These are phyloP conservation scores for Penicillium silybi DNA, from an alignment of 495 filamentous ascomycete genomes.

Conservation along the genomic window DNA sequence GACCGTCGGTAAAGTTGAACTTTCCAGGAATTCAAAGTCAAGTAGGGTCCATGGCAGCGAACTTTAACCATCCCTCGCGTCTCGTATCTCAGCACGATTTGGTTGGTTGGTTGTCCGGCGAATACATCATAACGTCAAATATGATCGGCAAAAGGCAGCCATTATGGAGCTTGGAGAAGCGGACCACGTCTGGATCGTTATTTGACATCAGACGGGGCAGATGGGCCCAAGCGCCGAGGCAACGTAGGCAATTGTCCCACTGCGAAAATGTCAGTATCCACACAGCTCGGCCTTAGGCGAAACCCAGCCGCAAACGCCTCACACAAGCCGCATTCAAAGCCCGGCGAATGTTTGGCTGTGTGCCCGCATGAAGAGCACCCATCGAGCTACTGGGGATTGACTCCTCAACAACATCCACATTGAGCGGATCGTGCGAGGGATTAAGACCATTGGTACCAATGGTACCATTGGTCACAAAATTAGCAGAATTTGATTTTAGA, in stretches of 20 bases:
- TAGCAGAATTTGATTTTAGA: not conserved
- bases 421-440: not conserved
- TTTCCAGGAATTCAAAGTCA: conserved; percentile 15
- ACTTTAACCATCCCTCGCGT: conserved; percentile 12
- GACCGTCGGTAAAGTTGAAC: conserved; percentile 10
- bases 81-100: conserved; percentile 2
- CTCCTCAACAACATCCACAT: not conserved
- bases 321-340: not conserved
- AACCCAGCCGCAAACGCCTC: not conserved
- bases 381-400: not conserved
- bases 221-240: conserved; percentile 18
- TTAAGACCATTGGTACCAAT: not conserved
- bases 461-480: not conserved
- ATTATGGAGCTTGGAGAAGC: conserved; percentile 5
- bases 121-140: conserved; percentile 4
- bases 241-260: conserved; percentile 12
- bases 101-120: not conserved
- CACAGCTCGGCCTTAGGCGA: not conserved
- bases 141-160: conserved; percentile 17
- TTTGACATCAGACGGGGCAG: not conserved
- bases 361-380: no score
- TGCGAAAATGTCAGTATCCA: not conserved
- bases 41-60: conserved; percentile 13
- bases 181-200: conserved; percentile 4
- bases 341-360: no score